A percentile compares a stretch with the other conserved stretches of the same genome.
Conservation (phyloP, 73 alveolate genomes). For the Blepharisma stoltei region DNA sequence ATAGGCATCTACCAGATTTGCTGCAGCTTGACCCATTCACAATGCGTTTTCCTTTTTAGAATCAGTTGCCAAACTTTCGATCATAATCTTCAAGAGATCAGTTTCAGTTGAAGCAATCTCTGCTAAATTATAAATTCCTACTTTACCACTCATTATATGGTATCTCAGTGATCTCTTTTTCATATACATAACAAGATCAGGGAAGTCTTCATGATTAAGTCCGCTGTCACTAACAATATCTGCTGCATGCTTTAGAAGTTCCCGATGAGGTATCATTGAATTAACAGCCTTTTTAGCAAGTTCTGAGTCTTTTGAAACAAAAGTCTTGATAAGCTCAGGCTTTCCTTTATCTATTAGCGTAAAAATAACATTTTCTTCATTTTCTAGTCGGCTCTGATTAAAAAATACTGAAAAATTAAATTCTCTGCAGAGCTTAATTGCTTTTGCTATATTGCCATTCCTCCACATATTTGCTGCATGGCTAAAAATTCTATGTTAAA, state of each 20-base stretch:
- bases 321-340: not conserved
- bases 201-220: not conserved
- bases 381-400: not conserved
- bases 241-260: not conserved
- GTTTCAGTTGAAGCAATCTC: slow-evolving; percentile 5
- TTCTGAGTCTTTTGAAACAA: not conserved
- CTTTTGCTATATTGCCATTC: not conserved
- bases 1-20: not conserved
- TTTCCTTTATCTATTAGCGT: not conserved
- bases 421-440: not conserved
- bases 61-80: not conserved
- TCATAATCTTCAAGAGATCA: not conserved
- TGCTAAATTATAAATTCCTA: not conserved
- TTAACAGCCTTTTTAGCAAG: not conserved
- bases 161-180: not conserved
- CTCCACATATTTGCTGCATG: not conserved
- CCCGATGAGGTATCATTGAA: not conserved
- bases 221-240: not conserved
- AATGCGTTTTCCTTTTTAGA: not conserved
- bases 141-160: not conserved
- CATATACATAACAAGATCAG: not conserved
- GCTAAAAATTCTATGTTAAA: not conserved
- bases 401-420: not conserved
- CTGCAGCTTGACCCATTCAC: not conserved
- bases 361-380: not conserved